Evolutionary conservation across 805 yeast genomes (phyloP), one percentile per base, ranked within the genome.

Genomic region (Zygoascus tannicola): DNA sequence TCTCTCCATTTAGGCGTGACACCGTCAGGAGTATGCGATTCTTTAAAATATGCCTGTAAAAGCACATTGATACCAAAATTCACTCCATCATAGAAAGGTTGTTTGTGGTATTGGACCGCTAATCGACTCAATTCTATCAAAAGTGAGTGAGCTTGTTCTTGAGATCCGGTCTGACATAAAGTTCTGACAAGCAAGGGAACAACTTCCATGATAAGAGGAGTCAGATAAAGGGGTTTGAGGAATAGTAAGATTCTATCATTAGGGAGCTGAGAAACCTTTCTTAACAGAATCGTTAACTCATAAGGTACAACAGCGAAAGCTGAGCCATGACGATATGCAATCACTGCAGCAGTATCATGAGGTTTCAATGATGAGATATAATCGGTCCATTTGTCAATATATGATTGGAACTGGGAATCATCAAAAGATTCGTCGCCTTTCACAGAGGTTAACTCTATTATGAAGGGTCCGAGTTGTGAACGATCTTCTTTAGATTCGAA

Each of bases 21-120:
- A 19, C 42, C 43, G 14, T 26, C 22, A 5, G 40, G 21, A 5
- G 32, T 37, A 23, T 26, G 33, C 3, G 40, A 37, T 23, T 14
- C 22, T 10, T 26, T 22, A 14, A 37, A 37, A 15, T 22, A 22
- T 14, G 34, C 33, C 8, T 22, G 18, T 5, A 38, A 22, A 4
- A 49, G 21, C 14, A 43, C 46, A 40, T 51, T 51, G 15, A 51
- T 32, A 5, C 51, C 53, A 28, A 32, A 40, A 16, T 38, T 47
- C 16, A 51, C 23, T 14, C 49, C 54, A 7, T 32, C 32, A 28
- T 48, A 41, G 32, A 44, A 30, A n/a, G n/a, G n/a, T 8, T 41
- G 18, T 8, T 22, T 5, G 14, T 20, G 33, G 18, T 18, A 14
- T 18, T 35, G 23, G 7, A 28, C 21, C 4, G n/a, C 15, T 12